Conservation (phyloP, 495 filamentous ascomycete genomes). For the Aspergillus nidulans region DNA sequence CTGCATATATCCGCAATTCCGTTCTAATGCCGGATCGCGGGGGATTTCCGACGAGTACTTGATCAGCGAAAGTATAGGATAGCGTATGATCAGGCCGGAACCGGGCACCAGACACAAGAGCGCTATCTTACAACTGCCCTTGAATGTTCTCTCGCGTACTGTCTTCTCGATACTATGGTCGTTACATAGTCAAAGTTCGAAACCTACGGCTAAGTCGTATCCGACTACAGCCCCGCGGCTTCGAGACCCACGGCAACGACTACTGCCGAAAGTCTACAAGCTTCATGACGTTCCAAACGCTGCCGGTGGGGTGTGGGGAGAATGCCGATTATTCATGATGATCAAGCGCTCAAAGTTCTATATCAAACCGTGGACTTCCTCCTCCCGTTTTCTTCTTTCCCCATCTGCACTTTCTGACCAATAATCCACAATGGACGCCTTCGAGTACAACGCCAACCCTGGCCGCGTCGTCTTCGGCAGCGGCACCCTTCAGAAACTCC, state of each 20-base stretch:
- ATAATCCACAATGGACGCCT: slow-evolving; percentile 47
- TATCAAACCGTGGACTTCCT: slow-evolving; percentile 3
- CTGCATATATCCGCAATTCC: neutral
- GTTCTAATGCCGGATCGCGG: neutral
- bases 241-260: slow-evolving; percentile 25
- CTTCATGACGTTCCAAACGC: slow-evolving; percentile 1
- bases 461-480: slow-evolving; percentile 60
- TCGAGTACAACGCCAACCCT: slow-evolving; percentile 58
- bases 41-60: slow-evolving; percentile 5
- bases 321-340: slow-evolving; percentile 26
- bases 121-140: no score
- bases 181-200: neutral
- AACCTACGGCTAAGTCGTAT: neutral
- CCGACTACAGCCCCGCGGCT: slow-evolving; percentile 17
- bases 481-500: slow-evolving; percentile 56
- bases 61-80: neutral
- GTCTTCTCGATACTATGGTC: neutral
- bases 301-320: slow-evolving; percentile 32
- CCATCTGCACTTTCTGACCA: neutral
- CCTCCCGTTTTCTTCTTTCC: neutral
- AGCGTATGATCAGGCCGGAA: neutral
- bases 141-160: no score
- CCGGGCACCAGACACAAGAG: neutral
- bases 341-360: slow-evolving; percentile 13
- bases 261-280: slow-evolving; percentile 14